Base-by-base conservation (phyloP, 1,284 basidiomycete species). In the Cystobasidium sp. region DNA sequence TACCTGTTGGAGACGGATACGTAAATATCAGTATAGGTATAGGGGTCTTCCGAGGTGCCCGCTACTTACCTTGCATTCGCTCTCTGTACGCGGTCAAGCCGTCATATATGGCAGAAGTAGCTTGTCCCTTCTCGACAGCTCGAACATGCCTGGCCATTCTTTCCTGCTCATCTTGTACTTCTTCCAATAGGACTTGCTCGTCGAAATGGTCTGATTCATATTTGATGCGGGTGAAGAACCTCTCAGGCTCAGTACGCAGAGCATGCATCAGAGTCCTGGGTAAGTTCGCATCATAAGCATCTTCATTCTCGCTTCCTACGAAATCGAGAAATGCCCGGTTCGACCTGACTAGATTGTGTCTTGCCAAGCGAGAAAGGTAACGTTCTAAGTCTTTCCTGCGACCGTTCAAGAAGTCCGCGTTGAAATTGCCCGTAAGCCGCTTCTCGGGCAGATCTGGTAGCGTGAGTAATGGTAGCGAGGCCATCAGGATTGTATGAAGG, bases 201-300 rank as follows among this genome's bases (percentile, higher is more conserved):
- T 94, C 92, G 51, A 94, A 80, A 80, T 93, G 93, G 82, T 91
- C 94, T 0, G 87, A 89, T 1, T 91, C 92, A 80, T 94, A 92
- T 79, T 88, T 92, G 0, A 93, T 89, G 37, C 87, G 87, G 0
- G 90, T 88, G 79, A 91, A 93, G 80, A 94, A 92, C 0, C 86
- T 24, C 8, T 74, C 55, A 3, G 22, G 63, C 14, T 31, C 68
- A 18, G 39, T 44, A 0, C 51, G 37, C 9, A 43, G 52, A 4
- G 16, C 46, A 12, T 46, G 58, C 20, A 46, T 7, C 4, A 66
- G 22, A 47, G 24, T 46, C 49, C 41, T 31, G 16, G 62, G 61
- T 2, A 46, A 9, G 31, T 56, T 16, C 31, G 55, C 37, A 37
- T 68, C 44, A 12, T 49, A 55, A 46, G 74, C 77, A 53, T 71